Evolutionary conservation across 1,284 basidiomycete species (phyloP), one percentile per base, ranked within the genome.

Genomic region (Sporisorium iseilematis-ciliati): DNA sequence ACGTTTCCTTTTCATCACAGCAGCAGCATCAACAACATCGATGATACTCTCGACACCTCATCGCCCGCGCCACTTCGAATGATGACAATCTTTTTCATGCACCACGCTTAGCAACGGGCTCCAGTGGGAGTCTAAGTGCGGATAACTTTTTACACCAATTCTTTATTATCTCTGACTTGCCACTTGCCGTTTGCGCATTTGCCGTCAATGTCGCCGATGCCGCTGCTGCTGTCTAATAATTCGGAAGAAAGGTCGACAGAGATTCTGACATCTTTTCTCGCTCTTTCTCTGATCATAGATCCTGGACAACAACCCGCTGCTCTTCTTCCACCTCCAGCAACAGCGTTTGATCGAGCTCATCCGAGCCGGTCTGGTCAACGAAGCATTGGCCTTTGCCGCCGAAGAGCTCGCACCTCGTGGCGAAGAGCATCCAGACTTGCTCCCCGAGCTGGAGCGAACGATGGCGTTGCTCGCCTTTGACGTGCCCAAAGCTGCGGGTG

Each of bases 391-490:
- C 62, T 98, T 99, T 87, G 96, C 96, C 0, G 93, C 97, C 72
- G 90, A 91, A 55, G 94, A 98, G 84, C 89, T 99, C 4, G 96
- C 96, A 2, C 95, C 94, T 12, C 91, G 95, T 8, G 96, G 94
- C 2, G 94, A 97, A 81, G 94, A 97, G 87, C 93, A 92, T 64
- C 95, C 95, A 0, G 92, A 97, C 82, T 97, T 97, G 85, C 88
- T 99, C 25, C 87, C 90, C 16, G 95, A 98, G 82, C 88, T 99
- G 38, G 96, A 99, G 86, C 89, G 91, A 53, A 97, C 95, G 20
- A 98, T 99, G 95, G 93, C 94, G 23, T 86, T 99, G 48, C 88
- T 99, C 8, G 95, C 95, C 8, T 98, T 97, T 85, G 92, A 94
- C 46, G 52, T 79, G 26, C 72, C 74, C 33, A 70, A 67, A 20